Evolutionary conservation across 2,329 filamentous ascomycete species (phyloP).

Genomic region (Graphiopsis chlorocephala): DNA sequence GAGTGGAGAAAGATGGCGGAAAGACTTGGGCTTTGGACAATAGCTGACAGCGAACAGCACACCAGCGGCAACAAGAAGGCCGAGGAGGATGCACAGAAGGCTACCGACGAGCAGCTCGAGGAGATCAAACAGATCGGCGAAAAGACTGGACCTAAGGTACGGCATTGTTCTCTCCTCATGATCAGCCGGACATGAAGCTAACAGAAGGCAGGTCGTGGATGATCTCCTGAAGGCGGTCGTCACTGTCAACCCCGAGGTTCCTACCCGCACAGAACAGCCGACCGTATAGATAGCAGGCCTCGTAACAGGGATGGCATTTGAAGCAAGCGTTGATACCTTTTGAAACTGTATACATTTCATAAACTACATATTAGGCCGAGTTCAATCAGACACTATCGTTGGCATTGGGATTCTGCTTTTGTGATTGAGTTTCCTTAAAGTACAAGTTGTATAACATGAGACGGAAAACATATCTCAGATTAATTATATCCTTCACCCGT

Average conservation of each 20-base stretch:
- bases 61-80: slow-evolving; percentile 80
- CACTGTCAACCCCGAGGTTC: slow-evolving; percentile 72
- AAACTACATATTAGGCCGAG: background rate
- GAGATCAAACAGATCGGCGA: slow-evolving; percentile 78
- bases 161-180: background rate
- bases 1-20: background rate
- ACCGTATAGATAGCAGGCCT: slow-evolving; percentile 20
- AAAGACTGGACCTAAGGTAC: slow-evolving; percentile 65
- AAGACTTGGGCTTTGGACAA: background rate
- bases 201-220: slow-evolving; percentile 60
- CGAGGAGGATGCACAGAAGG: slow-evolving; percentile 70
- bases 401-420: background rate
- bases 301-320: slow-evolving; percentile 5
- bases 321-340: slow-evolving; percentile 17
- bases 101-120: slow-evolving; percentile 76
- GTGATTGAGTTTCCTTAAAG: background rate
- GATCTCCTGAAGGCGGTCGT: slow-evolving; percentile 83
- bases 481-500: background rate
- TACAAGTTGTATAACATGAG: background rate
- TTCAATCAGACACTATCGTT: background rate
- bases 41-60: slow-evolving; percentile 58
- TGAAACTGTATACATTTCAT: slow-evolving; percentile 16
- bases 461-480: background rate
- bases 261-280: slow-evolving; percentile 41
- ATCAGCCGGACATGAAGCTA: background rate